Conservation (phyloP, 257 asterid species). For the Lavandula angustifolia region DNA sequence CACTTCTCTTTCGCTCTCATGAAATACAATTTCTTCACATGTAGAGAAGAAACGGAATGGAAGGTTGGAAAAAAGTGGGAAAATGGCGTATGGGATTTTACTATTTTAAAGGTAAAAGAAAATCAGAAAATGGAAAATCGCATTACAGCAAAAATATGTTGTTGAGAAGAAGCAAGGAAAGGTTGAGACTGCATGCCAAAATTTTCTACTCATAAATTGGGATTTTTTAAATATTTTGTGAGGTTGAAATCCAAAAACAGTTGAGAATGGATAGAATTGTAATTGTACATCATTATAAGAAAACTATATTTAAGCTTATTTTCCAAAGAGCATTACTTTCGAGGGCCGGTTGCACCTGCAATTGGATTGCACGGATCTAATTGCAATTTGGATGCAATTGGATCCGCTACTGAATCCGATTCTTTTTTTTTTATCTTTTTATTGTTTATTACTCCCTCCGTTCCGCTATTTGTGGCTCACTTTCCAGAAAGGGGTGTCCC, state of each 20-base stretch:
- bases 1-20: constrained; percentile 19
- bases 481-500: too few species aligned
- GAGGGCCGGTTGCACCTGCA: too few species aligned
- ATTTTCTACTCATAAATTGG: background rate
- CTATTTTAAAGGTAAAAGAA: background rate
- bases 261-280: background rate
- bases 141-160: background rate
- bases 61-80: constrained; percentile 11
- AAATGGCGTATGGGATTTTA: constrained; percentile 1
- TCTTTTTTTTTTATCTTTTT: too few species aligned
- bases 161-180: constrained; percentile 10
- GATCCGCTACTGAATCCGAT: too few species aligned
- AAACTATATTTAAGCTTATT: too few species aligned
- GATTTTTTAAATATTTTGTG: background rate
- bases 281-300: background rate
- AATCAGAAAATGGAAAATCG: background rate
- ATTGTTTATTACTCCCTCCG: too few species aligned
- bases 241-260: constrained; percentile 21
- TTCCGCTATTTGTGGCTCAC: too few species aligned
- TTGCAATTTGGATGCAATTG: too few species aligned
- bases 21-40: background rate
- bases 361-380: too few species aligned
- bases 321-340: too few species aligned
- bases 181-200: constrained; percentile 29
- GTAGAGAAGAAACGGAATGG: background rate